Evolutionary conservation across 495 filamentous ascomycete genomes (phyloP), one percentile per base, ranked within the genome.

Genomic region (Talaromyces trachyspermus): DNA sequence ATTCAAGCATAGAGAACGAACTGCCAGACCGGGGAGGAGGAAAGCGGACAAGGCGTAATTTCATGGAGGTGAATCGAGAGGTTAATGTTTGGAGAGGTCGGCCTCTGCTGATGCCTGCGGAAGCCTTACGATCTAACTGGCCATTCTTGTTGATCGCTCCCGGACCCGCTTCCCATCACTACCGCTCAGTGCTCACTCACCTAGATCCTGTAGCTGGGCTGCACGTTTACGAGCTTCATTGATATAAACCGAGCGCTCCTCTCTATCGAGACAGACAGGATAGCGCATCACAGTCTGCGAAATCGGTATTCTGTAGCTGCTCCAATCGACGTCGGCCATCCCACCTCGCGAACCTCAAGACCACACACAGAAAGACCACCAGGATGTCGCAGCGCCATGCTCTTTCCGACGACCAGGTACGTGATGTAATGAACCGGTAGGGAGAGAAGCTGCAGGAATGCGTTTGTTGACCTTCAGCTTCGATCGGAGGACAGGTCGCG

Each of bases 381-480:
- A 85, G 73, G 53, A 97, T 95, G 91, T 91, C 91, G 65, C 83
- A 87, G 73, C 71, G 77, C 52, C 88, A 94, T 82, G 84, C 88
- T 65, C 83, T 97, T 70, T 95, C 89, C 65, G 91, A 97, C 75
- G 91, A 95, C 67, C 90, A 96, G 84, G 91, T 89, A 75, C 53
- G 63, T 54, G 44, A 37, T 48, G 36, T 49, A 48, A 18, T 43
- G 44, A 35, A 29, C 30, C 49, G 43, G 39, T 20, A 12, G n/a
- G 11, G 12, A 10, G 19, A 23, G 19, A 36, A 17, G 18, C 26
- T 17, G 15, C 22, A 37, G 18, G 36, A 23, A 39, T 27, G 7
- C 12, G 2, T 22, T 14, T 47, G 12, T 14, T 37, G 42, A 56
- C 39, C 25, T 46, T 51, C 33, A 19, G 30, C 35, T 22, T n/a